phyloP scores from a whole-genome alignment of 2,329 filamentous ascomycete genomes.

The Ceratocystis cubensis region DNA sequence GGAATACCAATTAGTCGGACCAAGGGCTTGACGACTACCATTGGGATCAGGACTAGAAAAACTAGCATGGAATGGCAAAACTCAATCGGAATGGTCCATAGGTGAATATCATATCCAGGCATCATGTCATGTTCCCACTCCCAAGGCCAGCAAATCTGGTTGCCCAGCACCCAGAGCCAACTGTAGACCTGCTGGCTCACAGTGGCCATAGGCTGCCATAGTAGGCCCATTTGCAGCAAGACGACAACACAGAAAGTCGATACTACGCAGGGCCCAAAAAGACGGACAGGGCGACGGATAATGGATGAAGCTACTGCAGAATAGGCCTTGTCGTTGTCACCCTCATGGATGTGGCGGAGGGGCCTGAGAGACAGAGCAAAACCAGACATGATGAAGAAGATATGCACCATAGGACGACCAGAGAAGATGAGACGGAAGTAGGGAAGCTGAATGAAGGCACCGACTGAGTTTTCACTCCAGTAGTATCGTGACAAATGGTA shows the following conservation, averaged over 20 bases:
- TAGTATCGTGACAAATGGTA: conserved; percentile 29
- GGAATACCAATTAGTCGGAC: conserved; percentile 34
- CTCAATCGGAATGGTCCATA: conserved; percentile 53
- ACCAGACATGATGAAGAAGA: conserved; percentile 52
- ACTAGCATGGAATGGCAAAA: conserved; percentile 46
- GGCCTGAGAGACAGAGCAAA: conserved; percentile 46
- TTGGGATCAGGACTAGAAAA: conserved; percentile 41
- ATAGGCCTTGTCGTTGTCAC: conserved; percentile 16
- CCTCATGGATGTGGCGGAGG: conserved; percentile 30
- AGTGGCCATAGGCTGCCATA: conserved; percentile 20
- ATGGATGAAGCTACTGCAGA: conserved; percentile 35
- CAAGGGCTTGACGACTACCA: conserved; percentile 34
- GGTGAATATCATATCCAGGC: conserved; percentile 40
- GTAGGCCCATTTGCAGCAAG: conserved; percentile 26
- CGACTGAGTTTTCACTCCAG: conserved; percentile 31
- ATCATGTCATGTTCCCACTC: conserved; percentile 20
- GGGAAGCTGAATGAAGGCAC: conserved; percentile 35
- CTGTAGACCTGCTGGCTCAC: conserved; percentile 32
- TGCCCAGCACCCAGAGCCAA: conserved; percentile 31
- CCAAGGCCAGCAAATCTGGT: conserved; percentile 23
- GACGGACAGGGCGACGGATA: conserved; percentile 40
- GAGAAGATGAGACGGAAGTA: conserved; percentile 43
- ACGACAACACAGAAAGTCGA: conserved; percentile 38
- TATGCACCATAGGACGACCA: conserved; percentile 44
- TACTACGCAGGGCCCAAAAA: conserved; percentile 39